phyloP scores from a whole-genome alignment of 148 eudicot genomes.

The Camellia granthamiana region DNA sequence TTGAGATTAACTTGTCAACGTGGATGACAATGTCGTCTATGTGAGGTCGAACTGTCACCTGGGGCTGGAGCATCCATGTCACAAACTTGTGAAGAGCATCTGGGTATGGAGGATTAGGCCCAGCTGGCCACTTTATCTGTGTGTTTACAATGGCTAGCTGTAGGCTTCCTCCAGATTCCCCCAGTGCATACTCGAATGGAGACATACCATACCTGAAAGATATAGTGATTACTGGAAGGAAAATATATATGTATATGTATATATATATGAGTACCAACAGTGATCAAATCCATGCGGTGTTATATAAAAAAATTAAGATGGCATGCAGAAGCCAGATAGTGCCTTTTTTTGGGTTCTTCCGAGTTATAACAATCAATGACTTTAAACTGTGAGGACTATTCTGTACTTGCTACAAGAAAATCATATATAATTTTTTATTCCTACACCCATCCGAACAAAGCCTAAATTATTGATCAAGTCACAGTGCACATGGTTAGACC shows the following conservation, averaged over 20 bases:
- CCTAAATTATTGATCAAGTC: not conserved
- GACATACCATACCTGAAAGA: conserved; percentile 81
- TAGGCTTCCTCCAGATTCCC: conserved; percentile 92
- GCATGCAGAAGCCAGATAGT: too few relatives aligned
- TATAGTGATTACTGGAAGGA: not conserved
- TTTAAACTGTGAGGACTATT: too few relatives aligned
- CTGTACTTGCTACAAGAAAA: too few relatives aligned
- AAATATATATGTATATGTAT: not conserved
- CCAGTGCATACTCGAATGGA: conserved; percentile 92
- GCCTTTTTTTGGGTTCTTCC: too few relatives aligned
- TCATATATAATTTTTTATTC: too few relatives aligned
- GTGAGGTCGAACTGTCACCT: conserved; percentile 83
- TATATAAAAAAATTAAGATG: too few relatives aligned
- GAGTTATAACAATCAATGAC: too few relatives aligned
- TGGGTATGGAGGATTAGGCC: conserved; percentile 79
- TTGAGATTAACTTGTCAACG: conserved; percentile 82
- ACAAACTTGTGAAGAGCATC: conserved; percentile 93
- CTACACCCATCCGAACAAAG: too few relatives aligned
- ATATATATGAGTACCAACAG: too few relatives aligned
- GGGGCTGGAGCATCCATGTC: conserved; percentile 99
- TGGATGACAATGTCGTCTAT: conserved; percentile 91
- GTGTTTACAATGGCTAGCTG: conserved; percentile 88
- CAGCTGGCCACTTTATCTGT: conserved; percentile 86
- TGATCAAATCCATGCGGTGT: too few relatives aligned
- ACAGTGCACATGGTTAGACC: too few relatives aligned